Evolutionary conservation across 108 stramenopile genomes (phyloP).

Genomic region (Fragilariopsis cylindrus): DNA sequence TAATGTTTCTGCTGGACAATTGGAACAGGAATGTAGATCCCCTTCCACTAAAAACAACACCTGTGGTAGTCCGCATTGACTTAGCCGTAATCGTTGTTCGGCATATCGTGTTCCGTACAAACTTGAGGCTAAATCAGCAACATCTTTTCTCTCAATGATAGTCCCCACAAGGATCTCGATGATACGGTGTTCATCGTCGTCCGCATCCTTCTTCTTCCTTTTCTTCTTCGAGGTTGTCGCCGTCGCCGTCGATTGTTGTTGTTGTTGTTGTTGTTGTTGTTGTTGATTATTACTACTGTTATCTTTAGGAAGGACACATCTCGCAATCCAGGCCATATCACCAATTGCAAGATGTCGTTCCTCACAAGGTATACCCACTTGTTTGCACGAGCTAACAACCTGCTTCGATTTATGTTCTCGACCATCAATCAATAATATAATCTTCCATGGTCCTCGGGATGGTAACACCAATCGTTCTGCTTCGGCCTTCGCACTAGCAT

Average conservation of each 20-base stretch:
- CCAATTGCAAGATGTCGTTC: constrained; percentile 59
- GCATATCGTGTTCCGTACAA: constrained; percentile 55
- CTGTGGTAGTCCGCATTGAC: constrained; percentile 53
- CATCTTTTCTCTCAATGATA: constrained; percentile 60
- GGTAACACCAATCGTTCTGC: constrained; percentile 25
- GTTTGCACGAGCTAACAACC: constrained; percentile 31
- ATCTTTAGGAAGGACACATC: not conserved
- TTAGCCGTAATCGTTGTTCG: constrained; percentile 61
- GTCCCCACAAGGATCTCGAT: constrained; percentile 60
- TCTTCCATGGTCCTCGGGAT: constrained; percentile 44
- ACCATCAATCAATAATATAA: constrained; percentile 46
- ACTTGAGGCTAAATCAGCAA: constrained; percentile 38
- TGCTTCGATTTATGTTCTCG: constrained; percentile 50
- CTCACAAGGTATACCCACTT: constrained; percentile 51
- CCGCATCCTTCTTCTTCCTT: not conserved
- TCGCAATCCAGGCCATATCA: constrained; percentile 70
- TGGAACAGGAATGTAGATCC: constrained; percentile 15
- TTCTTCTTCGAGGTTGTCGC: not conserved
- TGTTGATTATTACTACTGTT: not conserved
- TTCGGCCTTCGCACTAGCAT: constrained; percentile 25
- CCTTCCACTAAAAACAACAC: constrained; percentile 61
- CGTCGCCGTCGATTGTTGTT: not conserved
- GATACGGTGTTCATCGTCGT: not conserved
- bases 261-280: not conserved
- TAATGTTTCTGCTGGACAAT: constrained; percentile 46